Base-by-base conservation (phyloP, 2,329 filamentous ascomycete genomes). In the Aspergillus novoparasiticus region DNA sequence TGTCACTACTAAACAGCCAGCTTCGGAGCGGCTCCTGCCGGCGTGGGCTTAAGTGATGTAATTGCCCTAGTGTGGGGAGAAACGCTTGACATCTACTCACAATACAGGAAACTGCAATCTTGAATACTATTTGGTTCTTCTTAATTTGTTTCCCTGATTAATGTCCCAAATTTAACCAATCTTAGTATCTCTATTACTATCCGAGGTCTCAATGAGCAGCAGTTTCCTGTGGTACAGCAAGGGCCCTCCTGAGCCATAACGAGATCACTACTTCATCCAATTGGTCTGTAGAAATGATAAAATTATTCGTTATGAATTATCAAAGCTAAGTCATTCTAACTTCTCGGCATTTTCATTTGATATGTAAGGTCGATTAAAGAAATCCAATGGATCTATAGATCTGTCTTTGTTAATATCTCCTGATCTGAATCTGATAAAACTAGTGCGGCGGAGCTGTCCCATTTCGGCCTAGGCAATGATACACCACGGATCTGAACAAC, bases 21-120 rank as follows among this genome's bases (percentile, higher is more conserved):
- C 45, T 46, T 59, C 64, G 64, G 64, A 66, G 57, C 64, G 56
- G 60, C 41, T 53, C 30, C 45, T 58, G 57, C 62, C 66, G 66
- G 66, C 28, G 59, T 66, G 62, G 59, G 30, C 51, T 55, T 36
- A 34, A 61, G 32, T 55, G 32, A 55, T 39, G 51, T 55, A 55
- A 54, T 53, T 14, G 9, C 11, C 50, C 28, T 16, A 19, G 19
- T 10, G 30, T 34, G 50, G 50, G 16, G 23, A 36, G 34, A 19
- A 1, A 26, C n/a, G 10, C 14, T 51, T 30, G 34, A 36, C 14
- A 36, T 36, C 19, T 41, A 19, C 39, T 41, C 39, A 41, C 1
- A 10, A 6, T 8, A 41, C 16, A 41, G 39, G 19, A 9, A 41
- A 41, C 9, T 41, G 19, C 16, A 41, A 41, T n/a, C 6, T n/a